Conservation (phyloP, 73 alveolate genomes). For the Paramecium sexaurelia region DNA sequence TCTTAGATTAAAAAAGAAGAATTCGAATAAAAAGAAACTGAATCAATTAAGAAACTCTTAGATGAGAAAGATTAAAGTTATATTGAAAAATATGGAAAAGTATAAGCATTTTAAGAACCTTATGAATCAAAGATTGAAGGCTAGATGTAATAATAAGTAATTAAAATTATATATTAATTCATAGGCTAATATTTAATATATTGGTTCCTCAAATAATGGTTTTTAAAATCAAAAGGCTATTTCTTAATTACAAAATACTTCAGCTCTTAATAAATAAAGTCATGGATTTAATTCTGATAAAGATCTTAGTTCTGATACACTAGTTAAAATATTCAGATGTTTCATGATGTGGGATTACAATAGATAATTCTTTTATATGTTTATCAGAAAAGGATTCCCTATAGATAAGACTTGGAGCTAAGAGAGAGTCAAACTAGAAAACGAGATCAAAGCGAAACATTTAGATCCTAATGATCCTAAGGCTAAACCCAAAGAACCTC, state of each 20-base stretch:
- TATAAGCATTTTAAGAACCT: not conserved
- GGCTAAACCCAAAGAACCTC: conserved; percentile 34
- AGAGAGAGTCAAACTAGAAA: not conserved
- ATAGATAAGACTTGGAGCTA: conserved; percentile 27
- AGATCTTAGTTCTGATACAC: not conserved
- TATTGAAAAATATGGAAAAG: not conserved
- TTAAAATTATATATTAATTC: not conserved
- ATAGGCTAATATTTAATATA: not conserved
- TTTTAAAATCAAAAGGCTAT: not conserved
- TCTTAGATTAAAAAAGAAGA: conserved; percentile 11
- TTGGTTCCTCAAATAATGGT: not conserved
- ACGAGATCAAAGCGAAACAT: not conserved
- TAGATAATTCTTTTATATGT: conserved; percentile 38
- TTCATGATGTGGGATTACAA: conserved; percentile 31
- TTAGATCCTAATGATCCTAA: not conserved
- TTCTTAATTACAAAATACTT: not conserved
- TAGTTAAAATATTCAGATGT: not conserved
- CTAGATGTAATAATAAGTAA: not conserved
- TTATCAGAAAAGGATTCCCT: conserved; percentile 38
- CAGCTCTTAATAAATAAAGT: not conserved
- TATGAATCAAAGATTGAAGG: not conserved
- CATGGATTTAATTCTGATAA: not conserved
- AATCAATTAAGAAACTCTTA: not conserved
- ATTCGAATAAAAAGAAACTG: not conserved
- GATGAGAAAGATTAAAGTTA: not conserved